Conservation (phyloP, 495 filamentous ascomycete genomes). For the Talaromyces trachyspermus region DNA sequence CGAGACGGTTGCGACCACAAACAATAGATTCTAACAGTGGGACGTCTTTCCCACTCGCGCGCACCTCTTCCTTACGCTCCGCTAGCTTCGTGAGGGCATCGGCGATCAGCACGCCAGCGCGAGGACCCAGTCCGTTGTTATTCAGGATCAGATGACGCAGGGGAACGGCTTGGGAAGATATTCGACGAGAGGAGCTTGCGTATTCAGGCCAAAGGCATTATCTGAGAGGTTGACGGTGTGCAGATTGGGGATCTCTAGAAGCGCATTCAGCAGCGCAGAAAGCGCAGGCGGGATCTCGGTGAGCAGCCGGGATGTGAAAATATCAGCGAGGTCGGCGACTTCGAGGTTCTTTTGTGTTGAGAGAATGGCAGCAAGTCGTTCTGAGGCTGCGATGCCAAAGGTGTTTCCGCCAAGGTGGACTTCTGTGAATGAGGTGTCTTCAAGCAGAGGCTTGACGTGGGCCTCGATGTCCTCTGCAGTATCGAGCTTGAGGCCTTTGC, state of each 20-base stretch:
- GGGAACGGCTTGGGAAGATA: constrained; percentile 83
- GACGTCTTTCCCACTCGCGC: constrained; percentile 56
- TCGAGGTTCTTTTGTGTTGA: constrained; percentile 72
- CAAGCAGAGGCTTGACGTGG: constrained; percentile 68
- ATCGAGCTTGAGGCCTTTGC: constrained; percentile 84
- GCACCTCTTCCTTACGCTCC: constrained; percentile 69
- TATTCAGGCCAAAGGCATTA: constrained; percentile 95
- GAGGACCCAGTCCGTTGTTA: constrained; percentile 95
- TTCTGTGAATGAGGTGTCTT: constrained; percentile 70
- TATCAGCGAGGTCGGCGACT: constrained; percentile 86
- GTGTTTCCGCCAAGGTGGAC: constrained; percentile 84
- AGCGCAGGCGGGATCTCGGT: constrained; percentile 90
- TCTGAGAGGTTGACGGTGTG: constrained; percentile 93
- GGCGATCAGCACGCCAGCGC: constrained; percentile 78
- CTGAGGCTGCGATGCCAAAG: constrained; percentile 77
- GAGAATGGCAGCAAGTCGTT: constrained; percentile 72
- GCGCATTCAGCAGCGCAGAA: constrained; percentile 72
- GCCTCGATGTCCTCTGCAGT: constrained; percentile 76
- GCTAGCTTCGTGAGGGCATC: constrained; percentile 70
- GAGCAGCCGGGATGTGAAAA: constrained; percentile 91
- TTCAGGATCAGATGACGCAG: constrained; percentile 89
- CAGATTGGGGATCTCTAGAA: constrained; percentile 72
- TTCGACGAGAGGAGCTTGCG: constrained; percentile 69
- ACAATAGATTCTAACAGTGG: constrained; percentile 86
- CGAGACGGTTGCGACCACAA: constrained; percentile 90